Evolutionary conservation across 2,329 filamentous ascomycete species (phyloP).

Genomic region (Ceratocystis cacaofunesta): DNA sequence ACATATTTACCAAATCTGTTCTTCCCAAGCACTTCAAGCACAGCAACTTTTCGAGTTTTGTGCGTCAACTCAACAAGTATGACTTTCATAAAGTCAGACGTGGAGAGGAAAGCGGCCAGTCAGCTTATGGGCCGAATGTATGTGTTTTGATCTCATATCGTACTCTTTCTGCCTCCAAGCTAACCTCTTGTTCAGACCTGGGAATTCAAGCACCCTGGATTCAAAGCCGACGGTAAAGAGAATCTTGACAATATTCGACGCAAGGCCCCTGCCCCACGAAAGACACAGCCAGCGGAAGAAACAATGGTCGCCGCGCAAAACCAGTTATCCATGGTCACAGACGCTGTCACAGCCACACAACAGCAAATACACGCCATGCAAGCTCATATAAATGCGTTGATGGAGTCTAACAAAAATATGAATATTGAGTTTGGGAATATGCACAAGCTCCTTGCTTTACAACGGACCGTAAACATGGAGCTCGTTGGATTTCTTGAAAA

Average conservation of each 20-base stretch:
- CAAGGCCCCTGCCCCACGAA: slow-evolving; percentile 84
- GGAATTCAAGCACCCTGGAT: slow-evolving; percentile 97
- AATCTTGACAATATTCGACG: slow-evolving; percentile 90
- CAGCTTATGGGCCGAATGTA: slow-evolving; percentile 65
- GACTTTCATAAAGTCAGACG: slow-evolving; percentile 92
- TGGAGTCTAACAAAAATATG: slow-evolving; percentile 45
- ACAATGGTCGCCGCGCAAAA: slow-evolving; percentile 78
- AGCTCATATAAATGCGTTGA: slow-evolving; percentile 67
- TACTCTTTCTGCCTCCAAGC: not conserved
- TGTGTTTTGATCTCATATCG: slow-evolving; percentile 21
- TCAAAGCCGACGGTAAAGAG: slow-evolving; percentile 89
- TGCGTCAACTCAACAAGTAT: slow-evolving; percentile 91
- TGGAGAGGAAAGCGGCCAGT: slow-evolving; percentile 24
- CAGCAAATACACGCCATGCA: slow-evolving; percentile 48
- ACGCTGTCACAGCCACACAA: slow-evolving; percentile 11
- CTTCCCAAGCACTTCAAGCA: slow-evolving; percentile 98
- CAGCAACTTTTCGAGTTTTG: slow-evolving; percentile 95
- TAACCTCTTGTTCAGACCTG: slow-evolving; percentile 43
- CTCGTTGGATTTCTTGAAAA: slow-evolving; percentile 37
- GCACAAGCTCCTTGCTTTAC: slow-evolving; percentile 44
- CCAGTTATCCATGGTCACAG: slow-evolving; percentile 17
- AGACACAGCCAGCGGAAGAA: slow-evolving; percentile 51
- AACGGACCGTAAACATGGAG: slow-evolving; percentile 43
- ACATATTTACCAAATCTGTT: slow-evolving; percentile 95
- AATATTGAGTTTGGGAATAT: slow-evolving; percentile 46